Conservation (phyloP, 2,329 filamentous ascomycete genomes). For the Venturia nashicola region DNA sequence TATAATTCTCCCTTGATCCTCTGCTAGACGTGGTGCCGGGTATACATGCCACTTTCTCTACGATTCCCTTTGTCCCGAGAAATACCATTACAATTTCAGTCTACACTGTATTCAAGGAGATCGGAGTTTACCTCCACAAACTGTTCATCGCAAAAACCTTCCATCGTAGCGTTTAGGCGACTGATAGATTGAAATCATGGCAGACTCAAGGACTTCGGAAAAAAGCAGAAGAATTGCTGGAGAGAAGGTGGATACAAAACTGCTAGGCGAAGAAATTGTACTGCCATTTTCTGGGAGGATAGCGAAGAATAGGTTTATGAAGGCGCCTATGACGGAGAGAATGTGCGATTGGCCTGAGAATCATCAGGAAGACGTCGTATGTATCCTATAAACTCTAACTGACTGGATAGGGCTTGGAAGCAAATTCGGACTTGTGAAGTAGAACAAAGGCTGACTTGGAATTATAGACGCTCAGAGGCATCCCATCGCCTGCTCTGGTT, state of each 20-base stretch:
- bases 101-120: too few relatives aligned
- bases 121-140: neutral
- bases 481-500: conserved; percentile 15
- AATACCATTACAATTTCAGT: neutral
- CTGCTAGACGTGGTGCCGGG: neutral
- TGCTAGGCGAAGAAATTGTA: conserved; percentile 2
- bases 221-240: neutral
- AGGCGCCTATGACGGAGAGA: conserved; percentile 49
- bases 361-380: conserved; percentile 5
- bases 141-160: too few relatives aligned
- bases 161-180: too few relatives aligned
- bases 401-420: conserved; percentile 10
- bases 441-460: conserved; percentile 14
- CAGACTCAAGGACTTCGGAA: neutral
- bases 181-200: neutral
- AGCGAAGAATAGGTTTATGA: conserved; percentile 5
- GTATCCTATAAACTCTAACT: conserved; percentile 26
- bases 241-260: neutral
- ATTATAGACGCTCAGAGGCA: conserved; percentile 27
- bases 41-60: neutral
- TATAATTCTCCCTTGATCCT: neutral
- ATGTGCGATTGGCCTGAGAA: conserved; percentile 42
- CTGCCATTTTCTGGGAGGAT: conserved; percentile 4
- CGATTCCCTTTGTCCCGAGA: neutral
- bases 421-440: conserved; percentile 28